Evolutionary conservation across 208 protist genomes (phyloP).

Genomic region (Angomonas ambiguus): DNA sequence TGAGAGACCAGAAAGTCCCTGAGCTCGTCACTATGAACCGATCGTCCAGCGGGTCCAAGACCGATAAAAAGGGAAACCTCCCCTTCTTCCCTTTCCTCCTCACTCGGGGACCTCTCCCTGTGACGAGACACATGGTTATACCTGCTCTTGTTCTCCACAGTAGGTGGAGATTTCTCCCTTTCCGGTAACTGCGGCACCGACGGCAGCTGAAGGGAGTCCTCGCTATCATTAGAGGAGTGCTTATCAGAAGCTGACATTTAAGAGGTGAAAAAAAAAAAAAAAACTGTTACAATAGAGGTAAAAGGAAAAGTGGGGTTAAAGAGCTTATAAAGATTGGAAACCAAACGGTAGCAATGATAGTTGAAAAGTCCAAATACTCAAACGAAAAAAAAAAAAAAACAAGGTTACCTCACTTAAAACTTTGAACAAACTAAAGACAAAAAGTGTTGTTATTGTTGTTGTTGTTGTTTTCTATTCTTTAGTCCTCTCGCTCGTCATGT

Average conservation of each 20-base stretch:
- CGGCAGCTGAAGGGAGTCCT: neutral
- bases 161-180: neutral
- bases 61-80: neutral
- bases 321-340: too few relatives aligned
- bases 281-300: neutral
- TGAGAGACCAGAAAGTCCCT: neutral
- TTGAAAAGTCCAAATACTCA: neutral
- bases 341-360: too few relatives aligned
- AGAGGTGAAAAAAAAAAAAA: slow-evolving; percentile 1
- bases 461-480: neutral
- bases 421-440: neutral
- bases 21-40: neutral
- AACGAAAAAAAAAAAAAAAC: slow-evolving; percentile 9
- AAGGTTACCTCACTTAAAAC: neutral
- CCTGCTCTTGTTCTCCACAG: too few relatives aligned
- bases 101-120: too few relatives aligned
- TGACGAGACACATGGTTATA: too few relatives aligned
- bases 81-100: neutral
- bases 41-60: neutral
- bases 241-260: neutral
- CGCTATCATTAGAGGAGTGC: too few relatives aligned
- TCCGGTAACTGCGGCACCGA: neutral
- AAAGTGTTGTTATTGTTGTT: neutral
- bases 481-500: slow-evolving; percentile 31
- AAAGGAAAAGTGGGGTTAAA: too few relatives aligned